Percentiles rank a stretch among this genome's conserved stretches.
phyloP scores from a whole-genome alignment of 1,139 yeast species.

The Wickerhamomyces sp. region DNA sequence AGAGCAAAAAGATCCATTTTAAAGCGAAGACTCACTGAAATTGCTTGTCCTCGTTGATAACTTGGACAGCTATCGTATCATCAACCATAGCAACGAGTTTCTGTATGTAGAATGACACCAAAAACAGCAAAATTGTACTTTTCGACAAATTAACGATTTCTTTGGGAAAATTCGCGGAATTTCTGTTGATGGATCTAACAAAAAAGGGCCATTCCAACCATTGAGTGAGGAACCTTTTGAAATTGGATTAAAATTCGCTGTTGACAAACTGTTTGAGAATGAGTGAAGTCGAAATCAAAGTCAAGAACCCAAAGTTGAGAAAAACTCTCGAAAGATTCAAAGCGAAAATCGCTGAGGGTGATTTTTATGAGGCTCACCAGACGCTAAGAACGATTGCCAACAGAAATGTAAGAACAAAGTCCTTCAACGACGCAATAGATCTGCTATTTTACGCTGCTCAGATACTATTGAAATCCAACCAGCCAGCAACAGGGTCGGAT shows the following conservation, averaged over 20 bases:
- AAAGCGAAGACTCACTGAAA: conserved; percentile 36
- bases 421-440: conserved; percentile 68
- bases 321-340: conserved; percentile 63
- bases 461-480: conserved; percentile 61
- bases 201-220: too few species aligned
- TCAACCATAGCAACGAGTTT: too few species aligned
- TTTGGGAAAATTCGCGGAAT: not conserved
- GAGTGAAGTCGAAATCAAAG: conserved; percentile 6
- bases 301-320: conserved; percentile 37
- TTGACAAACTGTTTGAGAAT: too few species aligned
- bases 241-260: too few species aligned
- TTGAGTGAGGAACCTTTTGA: too few species aligned
- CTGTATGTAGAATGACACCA: too few species aligned
- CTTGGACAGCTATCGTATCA: conserved; percentile 73
- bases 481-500: conserved; percentile 80
- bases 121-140: too few species aligned
- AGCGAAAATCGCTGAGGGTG: conserved; percentile 65
- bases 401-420: conserved; percentile 67
- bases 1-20: not conserved
- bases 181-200: not conserved
- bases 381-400: conserved; percentile 85
- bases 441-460: conserved; percentile 67
- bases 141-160: not conserved
- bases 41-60: conserved; percentile 71
- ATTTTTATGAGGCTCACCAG: conserved; percentile 93